Conservation (phyloP, 768 basidiomycete species). For the Saitozyma sp. region DNA sequence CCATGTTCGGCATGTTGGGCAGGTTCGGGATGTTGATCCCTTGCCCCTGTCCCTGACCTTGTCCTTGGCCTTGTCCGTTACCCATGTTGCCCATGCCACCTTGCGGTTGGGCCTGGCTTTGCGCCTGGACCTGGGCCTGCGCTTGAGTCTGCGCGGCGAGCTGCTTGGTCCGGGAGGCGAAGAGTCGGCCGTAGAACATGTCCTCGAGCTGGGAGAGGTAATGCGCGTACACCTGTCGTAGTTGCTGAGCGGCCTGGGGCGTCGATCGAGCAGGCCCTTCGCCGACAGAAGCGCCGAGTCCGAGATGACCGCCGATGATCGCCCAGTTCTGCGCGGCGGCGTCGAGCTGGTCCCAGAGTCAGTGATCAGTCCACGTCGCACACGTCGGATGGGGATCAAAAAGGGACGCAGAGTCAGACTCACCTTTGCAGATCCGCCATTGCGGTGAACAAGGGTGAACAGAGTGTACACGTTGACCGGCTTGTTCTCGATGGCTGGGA, state of each 20-base stretch:
- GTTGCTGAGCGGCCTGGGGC: slow-evolving; percentile 22
- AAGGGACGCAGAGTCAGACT: neutral
- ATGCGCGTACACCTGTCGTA: slow-evolving; percentile 17
- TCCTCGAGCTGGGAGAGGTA: slow-evolving; percentile 27
- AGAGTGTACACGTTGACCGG: slow-evolving; percentile 29
- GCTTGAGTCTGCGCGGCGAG: neutral
- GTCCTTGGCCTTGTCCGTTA: neutral
- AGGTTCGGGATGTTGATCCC: neutral
- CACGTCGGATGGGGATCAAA: no score
- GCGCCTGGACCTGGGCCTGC: neutral
- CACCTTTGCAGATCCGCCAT: slow-evolving; percentile 35
- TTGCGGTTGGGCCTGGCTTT: neutral
- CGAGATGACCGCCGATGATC: slow-evolving; percentile 24
- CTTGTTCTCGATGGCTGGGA: slow-evolving; percentile 27
- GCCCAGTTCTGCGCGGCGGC: slow-evolving; percentile 12
- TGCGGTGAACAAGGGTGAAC: slow-evolving; percentile 33
- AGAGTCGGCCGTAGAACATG: slow-evolving; percentile 21
- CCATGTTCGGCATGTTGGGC: neutral
- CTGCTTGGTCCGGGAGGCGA: neutral
- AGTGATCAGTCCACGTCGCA: neutral
- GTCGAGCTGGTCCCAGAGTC: slow-evolving; percentile 4
- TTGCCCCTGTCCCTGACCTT: neutral
- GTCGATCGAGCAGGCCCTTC: slow-evolving; percentile 17
- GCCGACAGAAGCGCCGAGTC: slow-evolving; percentile 16
- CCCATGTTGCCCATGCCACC: slow-evolving; percentile 1